Evolutionary conservation across 2,329 filamentous ascomycete species (phyloP).

Genomic region (Emmonsiellopsis sp.): DNA sequence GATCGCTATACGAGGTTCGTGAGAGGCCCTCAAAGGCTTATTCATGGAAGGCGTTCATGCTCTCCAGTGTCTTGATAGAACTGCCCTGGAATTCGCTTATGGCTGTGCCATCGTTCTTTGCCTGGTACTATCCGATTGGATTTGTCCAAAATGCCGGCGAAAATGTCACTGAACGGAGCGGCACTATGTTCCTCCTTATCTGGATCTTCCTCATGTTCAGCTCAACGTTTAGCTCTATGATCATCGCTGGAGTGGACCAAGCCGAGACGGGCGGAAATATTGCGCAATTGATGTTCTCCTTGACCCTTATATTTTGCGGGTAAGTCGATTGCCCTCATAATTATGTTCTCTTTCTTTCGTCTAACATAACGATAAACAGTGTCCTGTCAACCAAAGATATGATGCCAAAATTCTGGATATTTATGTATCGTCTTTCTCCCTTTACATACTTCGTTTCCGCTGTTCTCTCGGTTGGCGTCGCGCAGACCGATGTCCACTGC

Average conservation of each 20-base stretch:
- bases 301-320: constrained; percentile 51
- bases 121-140: constrained; percentile 59
- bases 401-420: constrained; percentile 65
- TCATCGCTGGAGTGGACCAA: constrained; percentile 59
- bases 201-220: constrained; percentile 62
- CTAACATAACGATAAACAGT: constrained; percentile 10
- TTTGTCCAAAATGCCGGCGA: constrained; percentile 35
- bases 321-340: constrained; percentile 1
- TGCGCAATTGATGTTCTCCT: constrained; percentile 49
- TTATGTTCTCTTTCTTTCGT: not conserved
- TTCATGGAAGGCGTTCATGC: constrained; percentile 61
- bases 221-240: constrained; percentile 63
- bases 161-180: constrained; percentile 45
- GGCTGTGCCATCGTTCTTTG: constrained; percentile 53
- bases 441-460: constrained; percentile 52
- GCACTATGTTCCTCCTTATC: constrained; percentile 55
- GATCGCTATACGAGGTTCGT: constrained; percentile 50
- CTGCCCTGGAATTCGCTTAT: constrained; percentile 57
- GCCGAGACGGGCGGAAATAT: constrained; percentile 59
- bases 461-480: constrained; percentile 27
- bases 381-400: constrained; percentile 42
- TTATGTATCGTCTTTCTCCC: constrained; percentile 62
- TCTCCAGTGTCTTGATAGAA: constrained; percentile 63
- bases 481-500: constrained; percentile 22
- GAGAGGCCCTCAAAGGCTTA: constrained; percentile 60